Conservation (phyloP, 345 rosid genomes). For the Reutealis trisperma region DNA sequence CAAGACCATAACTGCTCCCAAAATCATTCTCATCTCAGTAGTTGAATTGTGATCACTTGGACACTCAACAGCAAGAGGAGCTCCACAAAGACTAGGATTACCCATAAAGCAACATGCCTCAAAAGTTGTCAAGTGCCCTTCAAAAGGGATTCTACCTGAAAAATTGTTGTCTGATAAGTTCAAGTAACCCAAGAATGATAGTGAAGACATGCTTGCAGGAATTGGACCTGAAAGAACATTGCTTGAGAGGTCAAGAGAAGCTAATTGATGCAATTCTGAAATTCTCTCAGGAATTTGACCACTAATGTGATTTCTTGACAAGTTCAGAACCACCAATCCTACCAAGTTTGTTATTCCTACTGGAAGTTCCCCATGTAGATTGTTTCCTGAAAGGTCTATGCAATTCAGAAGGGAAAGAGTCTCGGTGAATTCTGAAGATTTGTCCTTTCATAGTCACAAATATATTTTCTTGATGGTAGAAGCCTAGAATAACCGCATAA, state of each 20-base stretch:
- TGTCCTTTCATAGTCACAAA: slow-evolving; percentile 27
- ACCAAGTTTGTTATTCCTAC: slow-evolving; percentile 30
- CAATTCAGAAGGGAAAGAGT: slow-evolving; percentile 44
- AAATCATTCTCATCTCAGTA: not conserved
- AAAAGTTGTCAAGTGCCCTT: slow-evolving; percentile 36
- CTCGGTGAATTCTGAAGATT: slow-evolving; percentile 36
- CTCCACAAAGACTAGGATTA: slow-evolving; percentile 43
- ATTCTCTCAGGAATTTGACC: slow-evolving; percentile 38
- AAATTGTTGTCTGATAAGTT: slow-evolving; percentile 21
- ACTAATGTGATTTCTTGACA: slow-evolving; percentile 36
- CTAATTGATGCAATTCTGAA: slow-evolving; percentile 34
- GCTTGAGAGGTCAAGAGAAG: slow-evolving; percentile 52
- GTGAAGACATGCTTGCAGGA: slow-evolving; percentile 35
- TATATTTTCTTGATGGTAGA: slow-evolving; percentile 14
- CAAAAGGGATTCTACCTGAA: slow-evolving; percentile 40
- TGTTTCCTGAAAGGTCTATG: slow-evolving; percentile 44
- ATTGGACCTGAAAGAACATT: slow-evolving; percentile 25
- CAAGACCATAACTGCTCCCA: not conserved
- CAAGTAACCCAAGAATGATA: slow-evolving; percentile 37
- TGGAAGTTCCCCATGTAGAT: slow-evolving; percentile 40
- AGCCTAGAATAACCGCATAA: not conserved
- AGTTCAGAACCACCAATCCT: slow-evolving; percentile 39
- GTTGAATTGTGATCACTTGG: slow-evolving; percentile 5
- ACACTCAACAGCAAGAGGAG: slow-evolving; percentile 33
- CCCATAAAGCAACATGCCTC: slow-evolving; percentile 35